phyloP scores from a whole-genome alignment of 202 grass and related monocot species.

The Panicum virgatum region DNA sequence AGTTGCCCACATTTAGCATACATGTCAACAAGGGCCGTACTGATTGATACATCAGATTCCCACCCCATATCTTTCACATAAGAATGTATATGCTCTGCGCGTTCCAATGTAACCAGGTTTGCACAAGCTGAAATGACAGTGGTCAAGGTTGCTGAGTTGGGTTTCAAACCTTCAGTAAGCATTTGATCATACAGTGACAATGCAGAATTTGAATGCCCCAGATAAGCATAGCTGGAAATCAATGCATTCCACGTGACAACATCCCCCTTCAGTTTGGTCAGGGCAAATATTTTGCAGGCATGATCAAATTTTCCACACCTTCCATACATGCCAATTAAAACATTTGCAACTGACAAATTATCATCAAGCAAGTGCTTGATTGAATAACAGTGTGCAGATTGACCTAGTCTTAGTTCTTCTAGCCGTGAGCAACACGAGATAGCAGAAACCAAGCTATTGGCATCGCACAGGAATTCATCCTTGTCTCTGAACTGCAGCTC shows the following conservation, averaged over 20 bases:
- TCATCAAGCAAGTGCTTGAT: conserved; percentile 47
- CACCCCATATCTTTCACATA: conserved; percentile 57
- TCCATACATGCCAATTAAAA: conserved; percentile 70
- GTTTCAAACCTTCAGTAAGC: conserved; percentile 51
- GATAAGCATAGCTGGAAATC: conserved; percentile 54
- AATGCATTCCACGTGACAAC: conserved; percentile 68
- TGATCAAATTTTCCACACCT: conserved; percentile 51
- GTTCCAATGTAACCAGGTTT: conserved; percentile 47
- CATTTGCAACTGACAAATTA: conserved; percentile 57
- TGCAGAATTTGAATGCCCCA: conserved; percentile 51
- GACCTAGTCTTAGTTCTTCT: conserved; percentile 47
- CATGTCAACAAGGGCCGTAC: conserved; percentile 71
- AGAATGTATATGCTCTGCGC: conserved; percentile 54
- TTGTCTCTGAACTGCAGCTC: conserved; percentile 43
- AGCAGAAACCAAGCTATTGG: conserved; percentile 56
- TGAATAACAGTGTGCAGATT: conserved; percentile 55
- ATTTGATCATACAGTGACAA: conserved; percentile 64
- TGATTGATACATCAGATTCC: conserved; percentile 52
- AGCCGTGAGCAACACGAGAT: conserved; percentile 62
- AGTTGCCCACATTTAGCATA: conserved; percentile 69
- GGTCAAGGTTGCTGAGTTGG: conserved; percentile 60
- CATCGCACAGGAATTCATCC: conserved; percentile 37
- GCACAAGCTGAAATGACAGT: conserved; percentile 65
- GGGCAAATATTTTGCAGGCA: conserved; percentile 52
- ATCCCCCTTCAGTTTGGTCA: conserved; percentile 47